Percentiles rank a stretch among this genome's conserved stretches.
Evolutionary conservation across 495 filamentous ascomycete species (phyloP).

Genomic region (Articulospora tetracladia): DNA sequence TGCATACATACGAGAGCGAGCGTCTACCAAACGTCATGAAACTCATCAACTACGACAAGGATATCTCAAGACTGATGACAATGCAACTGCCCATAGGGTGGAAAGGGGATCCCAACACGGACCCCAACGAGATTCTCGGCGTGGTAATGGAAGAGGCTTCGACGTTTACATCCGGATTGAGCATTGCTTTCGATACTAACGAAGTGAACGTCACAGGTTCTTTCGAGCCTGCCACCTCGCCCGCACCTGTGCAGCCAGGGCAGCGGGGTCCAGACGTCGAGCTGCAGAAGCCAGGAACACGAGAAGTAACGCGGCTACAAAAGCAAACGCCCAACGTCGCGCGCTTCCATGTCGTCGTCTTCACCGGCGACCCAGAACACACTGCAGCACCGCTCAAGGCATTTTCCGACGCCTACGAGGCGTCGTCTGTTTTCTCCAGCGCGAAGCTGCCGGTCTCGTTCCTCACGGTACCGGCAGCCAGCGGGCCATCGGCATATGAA

Average conservation of each 20-base stretch:
- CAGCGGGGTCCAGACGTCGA: conserved; percentile 38
- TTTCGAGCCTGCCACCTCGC: conserved; percentile 1
- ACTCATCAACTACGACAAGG: conserved; percentile 44
- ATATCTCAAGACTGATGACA: conserved; percentile 29
- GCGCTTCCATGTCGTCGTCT: conserved; percentile 34
- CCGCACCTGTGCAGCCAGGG: conserved; percentile 23
- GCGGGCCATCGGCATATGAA: conserved; percentile 35
- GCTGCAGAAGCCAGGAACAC: conserved; percentile 38
- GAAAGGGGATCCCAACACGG: conserved; percentile 36
- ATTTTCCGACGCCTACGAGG: conserved; percentile 11
- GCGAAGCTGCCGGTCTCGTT: conserved; percentile 23
- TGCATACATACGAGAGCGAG: conserved; percentile 40
- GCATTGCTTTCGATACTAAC: conserved; percentile 36
- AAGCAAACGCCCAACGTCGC: conserved; percentile 35
- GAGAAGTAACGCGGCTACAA: conserved; percentile 36
- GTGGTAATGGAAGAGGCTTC: conserved; percentile 36
- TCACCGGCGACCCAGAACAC: conserved; percentile 26
- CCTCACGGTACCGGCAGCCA: conserved; percentile 31
- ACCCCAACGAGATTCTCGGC: conserved; percentile 41
- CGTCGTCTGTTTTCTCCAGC: conserved; percentile 12
- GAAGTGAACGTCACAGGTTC: conserved; percentile 28
- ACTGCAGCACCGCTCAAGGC: conserved; percentile 19
- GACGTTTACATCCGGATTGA: conserved; percentile 40
- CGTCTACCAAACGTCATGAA: conserved; percentile 35
- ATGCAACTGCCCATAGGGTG: conserved; percentile 38